Percentiles rank a stretch among this genome's conserved stretches.
These are phyloP conservation scores for Neurospora hispaniola DNA, from an alignment of 495 filamentous ascomycete species.

Conservation along the genomic window DNA sequence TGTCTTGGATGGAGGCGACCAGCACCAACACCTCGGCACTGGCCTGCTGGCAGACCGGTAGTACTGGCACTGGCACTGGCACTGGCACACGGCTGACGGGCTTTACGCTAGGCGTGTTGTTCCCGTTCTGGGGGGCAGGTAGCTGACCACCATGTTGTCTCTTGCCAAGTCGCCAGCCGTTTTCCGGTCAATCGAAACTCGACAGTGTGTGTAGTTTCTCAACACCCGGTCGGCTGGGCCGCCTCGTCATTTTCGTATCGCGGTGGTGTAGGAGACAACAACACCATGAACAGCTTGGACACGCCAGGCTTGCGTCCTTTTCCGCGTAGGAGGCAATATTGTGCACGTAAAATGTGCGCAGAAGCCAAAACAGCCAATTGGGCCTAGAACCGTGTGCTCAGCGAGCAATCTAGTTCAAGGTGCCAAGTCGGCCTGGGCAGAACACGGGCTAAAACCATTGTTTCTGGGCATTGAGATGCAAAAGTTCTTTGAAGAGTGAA, in stretches of 20 bases:
- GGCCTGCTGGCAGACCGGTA: not conserved
- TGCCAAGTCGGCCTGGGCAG: slow-evolving; percentile 19
- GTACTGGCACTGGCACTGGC: not conserved
- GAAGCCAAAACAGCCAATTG: not conserved
- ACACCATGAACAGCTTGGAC: not conserved
- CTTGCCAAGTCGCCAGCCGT: not conserved
- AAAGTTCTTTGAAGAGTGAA: not conserved
- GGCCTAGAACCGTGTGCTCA: slow-evolving; percentile 5
- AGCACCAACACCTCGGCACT: not conserved
- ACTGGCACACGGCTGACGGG: not conserved
- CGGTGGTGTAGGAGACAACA: not conserved
- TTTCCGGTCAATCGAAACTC: not conserved
- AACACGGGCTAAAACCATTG: slow-evolving; percentile 14
- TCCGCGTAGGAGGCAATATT: not conserved
- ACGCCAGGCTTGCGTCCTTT: not conserved
- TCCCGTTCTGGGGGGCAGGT: not conserved
- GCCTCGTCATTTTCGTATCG: not conserved
- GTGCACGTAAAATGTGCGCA: not conserved
- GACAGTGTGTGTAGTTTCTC: not conserved
- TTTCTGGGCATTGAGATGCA: slow-evolving; percentile 17
- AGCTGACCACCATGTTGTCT: not conserved
- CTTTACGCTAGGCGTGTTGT: not conserved
- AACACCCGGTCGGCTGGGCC: not conserved
- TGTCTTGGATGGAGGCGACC: not conserved
- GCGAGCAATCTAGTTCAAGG: slow-evolving; percentile 24